Percentiles rank a stretch among this genome's conserved stretches.
Evolutionary conservation across 768 basidiomycete species (phyloP).

Genomic region (Lactarius deliciosus): DNA sequence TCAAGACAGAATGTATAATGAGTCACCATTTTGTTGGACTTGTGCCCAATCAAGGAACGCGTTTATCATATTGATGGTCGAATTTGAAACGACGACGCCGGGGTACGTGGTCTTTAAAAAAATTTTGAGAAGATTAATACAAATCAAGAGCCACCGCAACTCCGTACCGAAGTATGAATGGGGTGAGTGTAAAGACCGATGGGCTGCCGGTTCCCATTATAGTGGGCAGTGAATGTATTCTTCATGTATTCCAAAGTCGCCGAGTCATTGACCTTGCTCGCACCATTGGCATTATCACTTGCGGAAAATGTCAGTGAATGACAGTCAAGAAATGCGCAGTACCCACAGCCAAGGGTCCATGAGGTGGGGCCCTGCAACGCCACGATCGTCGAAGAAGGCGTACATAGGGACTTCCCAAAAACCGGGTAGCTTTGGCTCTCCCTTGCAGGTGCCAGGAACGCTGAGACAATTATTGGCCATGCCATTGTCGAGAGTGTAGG

Average conservation of each 20-base stretch:
- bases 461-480: constrained; percentile 74
- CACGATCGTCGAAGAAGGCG: constrained; percentile 63
- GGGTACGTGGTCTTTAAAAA: constrained; percentile 51
- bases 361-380: constrained; percentile 57
- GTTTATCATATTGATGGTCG: constrained; percentile 75
- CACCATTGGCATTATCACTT: constrained; percentile 54
- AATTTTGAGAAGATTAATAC: constrained; percentile 4
- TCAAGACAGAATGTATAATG: not conserved
- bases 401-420: constrained; percentile 90
- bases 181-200: constrained; percentile 83
- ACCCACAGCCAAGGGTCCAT: constrained; percentile 85
- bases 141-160: not conserved
- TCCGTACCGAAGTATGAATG: constrained; percentile 63
- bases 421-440: constrained; percentile 68
- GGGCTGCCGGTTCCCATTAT: constrained; percentile 72
- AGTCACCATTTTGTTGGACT: constrained; percentile 57
- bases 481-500: constrained; percentile 77
- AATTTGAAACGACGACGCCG: constrained; percentile 49
- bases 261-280: constrained; percentile 48
- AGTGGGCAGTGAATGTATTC: constrained; percentile 70
- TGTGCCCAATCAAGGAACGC: constrained; percentile 82
- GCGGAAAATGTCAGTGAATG: constrained; percentile 1
- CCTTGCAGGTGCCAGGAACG: constrained; percentile 57
- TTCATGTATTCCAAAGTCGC: constrained; percentile 73
- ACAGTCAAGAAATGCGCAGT: not conserved